phyloP scores from a whole-genome alignment of 768 basidiomycete genomes.

The Macrolepiota albuminosa region DNA sequence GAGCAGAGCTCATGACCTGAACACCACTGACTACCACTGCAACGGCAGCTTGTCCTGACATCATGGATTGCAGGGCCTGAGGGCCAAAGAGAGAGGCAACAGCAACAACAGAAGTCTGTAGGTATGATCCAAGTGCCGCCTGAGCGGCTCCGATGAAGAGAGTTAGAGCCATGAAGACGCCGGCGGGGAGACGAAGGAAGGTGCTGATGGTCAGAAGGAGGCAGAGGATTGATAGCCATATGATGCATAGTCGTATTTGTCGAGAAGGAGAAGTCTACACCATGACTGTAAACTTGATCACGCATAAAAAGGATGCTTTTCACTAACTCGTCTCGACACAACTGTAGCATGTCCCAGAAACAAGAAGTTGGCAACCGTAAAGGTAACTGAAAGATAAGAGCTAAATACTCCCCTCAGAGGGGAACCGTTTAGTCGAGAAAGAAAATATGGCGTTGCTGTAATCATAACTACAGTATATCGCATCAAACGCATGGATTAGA shows the following conservation, averaged over 20 bases:
- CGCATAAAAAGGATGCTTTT: neutral
- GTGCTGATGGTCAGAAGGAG: slow-evolving; percentile 65
- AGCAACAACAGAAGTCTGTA: slow-evolving; percentile 74
- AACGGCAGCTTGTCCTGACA: slow-evolving; percentile 86
- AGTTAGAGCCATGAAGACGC: slow-evolving; percentile 64
- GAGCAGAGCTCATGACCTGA: slow-evolving; percentile 62
- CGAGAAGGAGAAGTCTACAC: slow-evolving; percentile 57
- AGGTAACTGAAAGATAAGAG: slow-evolving; percentile 61
- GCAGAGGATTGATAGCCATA: slow-evolving; percentile 48
- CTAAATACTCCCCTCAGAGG: slow-evolving; percentile 53
- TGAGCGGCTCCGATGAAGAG: slow-evolving; percentile 59
- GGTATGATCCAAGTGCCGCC: slow-evolving; percentile 64
- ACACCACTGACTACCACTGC: slow-evolving; percentile 78
- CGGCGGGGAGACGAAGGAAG: slow-evolving; percentile 48
- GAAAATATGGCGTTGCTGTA: slow-evolving; percentile 79
- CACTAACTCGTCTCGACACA: slow-evolving; percentile 60
- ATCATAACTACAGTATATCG: slow-evolving; percentile 61
- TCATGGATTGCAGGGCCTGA: slow-evolving; percentile 64
- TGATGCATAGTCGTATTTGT: slow-evolving; percentile 47
- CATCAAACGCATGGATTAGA: neutral
- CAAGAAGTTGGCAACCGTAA: slow-evolving; percentile 60
- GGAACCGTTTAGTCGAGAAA: slow-evolving; percentile 62
- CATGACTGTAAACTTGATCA: neutral
- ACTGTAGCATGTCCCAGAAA: slow-evolving; percentile 73
- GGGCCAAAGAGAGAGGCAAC: slow-evolving; percentile 80